Evolutionary conservation across 2,329 filamentous ascomycete species (phyloP), one percentile per base, ranked within the genome.

Genomic region (Metarhizium humberi): DNA sequence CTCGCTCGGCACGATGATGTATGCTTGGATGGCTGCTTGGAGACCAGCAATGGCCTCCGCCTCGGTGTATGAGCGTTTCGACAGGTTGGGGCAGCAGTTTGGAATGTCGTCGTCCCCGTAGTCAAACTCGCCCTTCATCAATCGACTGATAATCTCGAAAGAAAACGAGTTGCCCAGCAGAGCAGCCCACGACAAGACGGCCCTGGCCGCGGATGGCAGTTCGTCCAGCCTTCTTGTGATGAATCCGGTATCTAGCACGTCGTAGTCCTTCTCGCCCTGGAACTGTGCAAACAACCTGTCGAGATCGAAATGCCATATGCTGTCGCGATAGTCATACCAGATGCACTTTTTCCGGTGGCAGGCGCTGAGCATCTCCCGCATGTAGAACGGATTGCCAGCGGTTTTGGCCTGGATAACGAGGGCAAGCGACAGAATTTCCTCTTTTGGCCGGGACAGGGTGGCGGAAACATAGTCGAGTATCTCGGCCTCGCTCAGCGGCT

Each of bases 341-440:
- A 96, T 87, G 67, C 89, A 95, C 61, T 86, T 86, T 66, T 90
- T 94, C 45, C 89, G 84, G 67, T 95, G 86, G 67, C 90, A 95
- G 3, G 87, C 86, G 64, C 89, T 89, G 4, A 96, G 79, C 80
- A 96, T 95, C 71, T 96, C 90, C 55, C 90, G 81, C 68, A 96
- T 88, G 64, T 94, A 95, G 64, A 96, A 96, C 0, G 91, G 87
- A 58, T 95, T 96, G 1, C 92, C 92, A 30, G 82, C 82, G 8
- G 89, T 92, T 72, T 94, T 95, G 64, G 92, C 91, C 67, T 95
- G 88, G 6, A 96, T 84, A 10, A 96, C 88, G 6, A 91, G 82
- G 2, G 89, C 88, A 18, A 97, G 75, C 0, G 91, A 86, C 1
- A 88, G 74, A 1, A 94, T 81, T 50, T 90, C 87, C 38, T 89